A percentile compares a stretch with the other conserved stretches of the same genome.
phyloP scores from a whole-genome alignment of 345 rosid species.

The Ceriops zippeliana region DNA sequence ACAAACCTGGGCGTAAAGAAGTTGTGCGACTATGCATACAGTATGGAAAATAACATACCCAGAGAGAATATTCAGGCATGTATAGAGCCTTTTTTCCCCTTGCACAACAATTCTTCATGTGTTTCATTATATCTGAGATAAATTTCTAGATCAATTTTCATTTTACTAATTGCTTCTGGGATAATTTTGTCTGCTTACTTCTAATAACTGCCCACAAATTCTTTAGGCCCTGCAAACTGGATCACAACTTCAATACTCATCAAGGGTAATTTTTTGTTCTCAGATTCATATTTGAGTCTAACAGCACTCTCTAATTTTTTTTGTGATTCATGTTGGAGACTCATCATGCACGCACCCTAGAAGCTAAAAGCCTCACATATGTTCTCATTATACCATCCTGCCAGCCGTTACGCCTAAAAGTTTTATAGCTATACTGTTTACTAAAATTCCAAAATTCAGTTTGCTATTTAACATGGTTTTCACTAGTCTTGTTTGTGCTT shows the following conservation, averaged over 20 bases:
- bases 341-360: not conserved
- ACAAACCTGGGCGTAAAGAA: slow-evolving; percentile 44
- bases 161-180: not conserved
- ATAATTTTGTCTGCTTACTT: not conserved
- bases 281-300: not conserved
- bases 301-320: not conserved
- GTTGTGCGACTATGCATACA: slow-evolving; percentile 38
- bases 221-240: slow-evolving; percentile 23
- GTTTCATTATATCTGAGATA: not conserved
- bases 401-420: not conserved
- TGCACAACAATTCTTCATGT: not conserved
- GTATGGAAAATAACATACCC: slow-evolving; percentile 29
- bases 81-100: not conserved
- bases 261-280: slow-evolving; percentile 17
- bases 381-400: not conserved
- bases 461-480: slow-evolving; percentile 3
- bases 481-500: slow-evolving; percentile 17
- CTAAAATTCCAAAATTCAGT: slow-evolving; percentile 6
- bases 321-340: not conserved
- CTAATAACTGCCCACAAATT: slow-evolving; percentile 3
- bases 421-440: not conserved
- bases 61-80: slow-evolving; percentile 46
- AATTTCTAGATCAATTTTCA: not conserved
- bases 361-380: too few species aligned
- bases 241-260: slow-evolving; percentile 17